These are phyloP conservation scores for Aureobasidium musti DNA, from an alignment of 2,329 filamentous ascomycete species.

Conservation along the genomic window DNA sequence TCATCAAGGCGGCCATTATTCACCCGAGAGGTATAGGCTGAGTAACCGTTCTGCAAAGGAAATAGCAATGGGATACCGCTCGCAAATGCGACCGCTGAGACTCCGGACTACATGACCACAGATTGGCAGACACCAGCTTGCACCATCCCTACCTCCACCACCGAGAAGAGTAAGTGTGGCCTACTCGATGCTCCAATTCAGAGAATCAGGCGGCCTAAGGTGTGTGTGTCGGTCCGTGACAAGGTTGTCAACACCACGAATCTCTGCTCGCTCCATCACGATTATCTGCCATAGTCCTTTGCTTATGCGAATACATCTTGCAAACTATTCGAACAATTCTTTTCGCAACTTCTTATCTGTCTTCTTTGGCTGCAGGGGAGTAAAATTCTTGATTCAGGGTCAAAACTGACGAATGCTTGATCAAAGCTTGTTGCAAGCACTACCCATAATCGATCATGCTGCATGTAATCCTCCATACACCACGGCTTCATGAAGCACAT, in stretches of 20 bases:
- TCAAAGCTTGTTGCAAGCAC: neutral
- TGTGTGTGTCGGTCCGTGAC: neutral
- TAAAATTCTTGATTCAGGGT: too few relatives aligned
- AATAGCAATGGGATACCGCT: neutral
- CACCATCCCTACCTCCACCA: neutral
- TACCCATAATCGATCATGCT: neutral
- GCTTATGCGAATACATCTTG: neutral
- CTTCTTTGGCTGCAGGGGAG: neutral
- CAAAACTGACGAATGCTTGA: slow-evolving; percentile 1
- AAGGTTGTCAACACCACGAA: neutral
- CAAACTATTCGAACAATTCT: neutral
- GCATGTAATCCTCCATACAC: neutral
- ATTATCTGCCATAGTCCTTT: neutral
- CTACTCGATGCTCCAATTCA: neutral
- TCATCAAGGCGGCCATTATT: neutral
- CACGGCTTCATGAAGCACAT: too few relatives aligned
- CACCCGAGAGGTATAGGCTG: neutral
- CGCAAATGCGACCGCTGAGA: neutral
- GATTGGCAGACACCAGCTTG: neutral
- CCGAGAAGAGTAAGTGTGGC: too few relatives aligned
- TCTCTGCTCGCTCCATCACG: neutral
- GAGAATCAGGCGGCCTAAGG: too few relatives aligned
- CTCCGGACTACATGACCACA: neutral
- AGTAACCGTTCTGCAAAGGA: neutral
- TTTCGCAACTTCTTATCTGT: neutral